Percentiles rank a stretch among this genome's conserved stretches.
Conservation (phyloP, 2,329 filamentous ascomycete genomes). For the Blastomyces emzantsi region DNA sequence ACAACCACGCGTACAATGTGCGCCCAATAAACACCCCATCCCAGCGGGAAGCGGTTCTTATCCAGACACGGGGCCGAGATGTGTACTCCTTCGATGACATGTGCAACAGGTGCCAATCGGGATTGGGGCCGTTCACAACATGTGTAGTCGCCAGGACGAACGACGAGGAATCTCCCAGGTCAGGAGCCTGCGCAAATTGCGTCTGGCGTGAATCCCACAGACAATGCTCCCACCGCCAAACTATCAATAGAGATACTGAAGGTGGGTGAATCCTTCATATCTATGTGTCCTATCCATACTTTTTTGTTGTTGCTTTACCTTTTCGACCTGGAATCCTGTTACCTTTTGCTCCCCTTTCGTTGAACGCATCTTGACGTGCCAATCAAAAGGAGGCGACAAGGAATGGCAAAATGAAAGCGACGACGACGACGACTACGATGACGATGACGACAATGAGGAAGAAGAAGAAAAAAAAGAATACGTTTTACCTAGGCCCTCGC, state of each 20-base stretch:
- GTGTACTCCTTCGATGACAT: neutral
- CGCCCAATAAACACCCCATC: neutral
- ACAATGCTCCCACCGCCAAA: neutral
- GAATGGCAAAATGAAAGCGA: neutral
- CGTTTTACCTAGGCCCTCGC: neutral
- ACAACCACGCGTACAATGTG: neutral
- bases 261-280: neutral
- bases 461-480: neutral
- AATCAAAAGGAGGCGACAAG: neutral
- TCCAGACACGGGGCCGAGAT: neutral
- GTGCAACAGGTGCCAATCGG: neutral
- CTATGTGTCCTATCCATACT: neutral
- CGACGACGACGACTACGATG: neutral
- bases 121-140: neutral
- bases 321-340: neutral
- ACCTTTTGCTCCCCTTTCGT: neutral
- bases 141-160: slow-evolving; percentile 1
- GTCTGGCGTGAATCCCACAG: neutral
- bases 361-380: neutral
- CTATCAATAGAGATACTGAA: neutral
- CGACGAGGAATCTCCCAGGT: neutral
- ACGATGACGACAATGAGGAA: neutral
- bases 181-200: slow-evolving; percentile 2
- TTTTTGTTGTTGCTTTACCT: neutral
- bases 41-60: neutral